Conservation (phyloP, 805 yeast species). For the Ogataea sp. region DNA sequence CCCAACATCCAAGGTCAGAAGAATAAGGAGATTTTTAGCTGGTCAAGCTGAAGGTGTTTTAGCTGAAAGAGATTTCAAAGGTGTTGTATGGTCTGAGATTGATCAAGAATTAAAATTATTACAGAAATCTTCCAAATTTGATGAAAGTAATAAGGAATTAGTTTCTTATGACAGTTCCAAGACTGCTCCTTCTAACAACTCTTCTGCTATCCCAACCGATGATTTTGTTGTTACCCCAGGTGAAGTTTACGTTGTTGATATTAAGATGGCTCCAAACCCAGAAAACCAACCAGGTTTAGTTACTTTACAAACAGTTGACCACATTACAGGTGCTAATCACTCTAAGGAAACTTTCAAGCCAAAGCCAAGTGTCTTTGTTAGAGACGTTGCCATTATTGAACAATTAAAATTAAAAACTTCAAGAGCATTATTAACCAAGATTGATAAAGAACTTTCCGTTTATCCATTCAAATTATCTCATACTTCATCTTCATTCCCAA, state of each 20-base stretch:
- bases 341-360: constrained; percentile 42
- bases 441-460: constrained; percentile 73
- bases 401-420: constrained; percentile 69
- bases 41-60: constrained; percentile 93
- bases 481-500: constrained; percentile 55
- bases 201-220: constrained; percentile 66
- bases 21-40: constrained; percentile 86
- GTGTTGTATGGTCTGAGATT: constrained; percentile 80
- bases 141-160: constrained; percentile 27
- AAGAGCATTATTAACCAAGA: constrained; percentile 57
- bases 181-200: constrained; percentile 27
- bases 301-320: constrained; percentile 59
- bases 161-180: constrained; percentile 30
- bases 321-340: constrained; percentile 54
- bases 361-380: constrained; percentile 64
- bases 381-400: constrained; percentile 83
- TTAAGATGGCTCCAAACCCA: constrained; percentile 65
- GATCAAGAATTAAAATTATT: constrained; percentile 63
- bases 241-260: constrained; percentile 80
- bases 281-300: constrained; percentile 55
- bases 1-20: constrained; percentile 89
- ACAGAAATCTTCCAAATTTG: constrained; percentile 28
- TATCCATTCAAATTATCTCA: constrained; percentile 86
- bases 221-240: constrained; percentile 70
- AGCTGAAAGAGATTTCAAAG: constrained; percentile 88